phyloP scores from a whole-genome alignment of 768 basidiomycete genomes.

The Tulasnella sp. region DNA sequence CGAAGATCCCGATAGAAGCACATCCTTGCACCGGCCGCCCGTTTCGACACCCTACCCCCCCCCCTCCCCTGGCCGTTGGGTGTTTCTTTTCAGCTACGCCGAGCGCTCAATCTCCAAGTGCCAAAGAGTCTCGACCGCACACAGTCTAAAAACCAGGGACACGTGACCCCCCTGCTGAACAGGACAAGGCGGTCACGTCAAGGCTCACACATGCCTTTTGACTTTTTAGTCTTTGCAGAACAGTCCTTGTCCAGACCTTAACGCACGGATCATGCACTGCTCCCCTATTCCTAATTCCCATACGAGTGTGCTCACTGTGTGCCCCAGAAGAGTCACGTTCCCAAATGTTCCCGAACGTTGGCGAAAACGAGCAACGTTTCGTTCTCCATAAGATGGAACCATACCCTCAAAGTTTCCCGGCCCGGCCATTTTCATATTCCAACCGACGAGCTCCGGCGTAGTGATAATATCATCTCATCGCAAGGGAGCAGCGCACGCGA shows the following conservation, averaged over 20 bases:
- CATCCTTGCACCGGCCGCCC: neutral
- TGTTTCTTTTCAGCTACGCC: neutral
- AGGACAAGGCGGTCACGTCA: neutral
- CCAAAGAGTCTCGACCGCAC: neutral
- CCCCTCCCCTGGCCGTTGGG: too few relatives aligned
- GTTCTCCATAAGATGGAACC: neutral
- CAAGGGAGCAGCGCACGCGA: neutral
- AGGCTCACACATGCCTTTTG: neutral
- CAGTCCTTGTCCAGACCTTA: neutral
- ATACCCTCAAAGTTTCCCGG: neutral
- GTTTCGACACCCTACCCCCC: neutral
- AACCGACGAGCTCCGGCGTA: neutral
- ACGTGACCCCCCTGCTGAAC: neutral
- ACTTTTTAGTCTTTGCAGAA: neutral
- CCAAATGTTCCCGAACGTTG: neutral
- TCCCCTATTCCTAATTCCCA: neutral
- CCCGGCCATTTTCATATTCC: neutral
- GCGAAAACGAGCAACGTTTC: neutral
- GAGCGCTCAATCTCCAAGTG: neutral
- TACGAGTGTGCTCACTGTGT: neutral
- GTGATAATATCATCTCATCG: neutral
- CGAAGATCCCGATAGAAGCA: neutral
- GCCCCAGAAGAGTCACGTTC: neutral
- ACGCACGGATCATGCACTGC: neutral
- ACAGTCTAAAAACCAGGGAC: neutral